Percentiles rank a stretch among this genome's conserved stretches.
phyloP scores from a whole-genome alignment of 164 flowering plant species.

The Annona squamosa region DNA sequence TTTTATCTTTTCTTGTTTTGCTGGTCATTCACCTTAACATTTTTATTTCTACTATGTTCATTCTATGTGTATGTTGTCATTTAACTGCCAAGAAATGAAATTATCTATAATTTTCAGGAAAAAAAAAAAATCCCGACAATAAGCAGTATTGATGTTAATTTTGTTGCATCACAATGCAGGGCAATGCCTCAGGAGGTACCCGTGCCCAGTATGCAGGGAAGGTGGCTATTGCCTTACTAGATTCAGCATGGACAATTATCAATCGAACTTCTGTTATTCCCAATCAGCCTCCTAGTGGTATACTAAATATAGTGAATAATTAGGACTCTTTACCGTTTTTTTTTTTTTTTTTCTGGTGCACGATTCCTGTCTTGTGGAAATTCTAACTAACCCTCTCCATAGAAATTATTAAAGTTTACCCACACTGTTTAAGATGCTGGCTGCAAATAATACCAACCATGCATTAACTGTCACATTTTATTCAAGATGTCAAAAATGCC shows the following conservation, averaged over 20 bases:
- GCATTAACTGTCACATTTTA: too few relatives aligned
- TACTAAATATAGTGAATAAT: slow-evolving; percentile 4
- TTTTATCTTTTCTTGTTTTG: too few relatives aligned
- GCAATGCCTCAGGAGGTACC: slow-evolving; percentile 98
- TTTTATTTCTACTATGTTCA: too few relatives aligned
- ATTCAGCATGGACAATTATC: slow-evolving; percentile 59
- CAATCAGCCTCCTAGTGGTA: slow-evolving; percentile 65
- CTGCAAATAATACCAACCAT: too few relatives aligned
- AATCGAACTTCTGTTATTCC: slow-evolving; percentile 59
- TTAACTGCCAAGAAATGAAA: too few relatives aligned
- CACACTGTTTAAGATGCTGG: too few relatives aligned
- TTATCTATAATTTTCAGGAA: background rate
- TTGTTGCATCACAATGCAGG: slow-evolving; percentile 35
- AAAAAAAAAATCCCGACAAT: background rate
- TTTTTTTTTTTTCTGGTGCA: background rate
- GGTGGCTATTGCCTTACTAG: slow-evolving; percentile 49
- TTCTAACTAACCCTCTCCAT: too few relatives aligned
- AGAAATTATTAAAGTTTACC: too few relatives aligned
- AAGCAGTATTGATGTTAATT: background rate
- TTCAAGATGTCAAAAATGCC: too few relatives aligned
- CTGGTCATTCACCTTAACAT: too few relatives aligned
- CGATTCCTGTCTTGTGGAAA: background rate
- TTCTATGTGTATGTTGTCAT: too few relatives aligned
- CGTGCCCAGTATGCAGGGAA: slow-evolving; percentile 58
- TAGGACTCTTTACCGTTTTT: background rate